A percentile compares a stretch with the other conserved stretches of the same genome.
phyloP scores from a whole-genome alignment of 441 rosid genomes.

The Viola pubescens region DNA sequence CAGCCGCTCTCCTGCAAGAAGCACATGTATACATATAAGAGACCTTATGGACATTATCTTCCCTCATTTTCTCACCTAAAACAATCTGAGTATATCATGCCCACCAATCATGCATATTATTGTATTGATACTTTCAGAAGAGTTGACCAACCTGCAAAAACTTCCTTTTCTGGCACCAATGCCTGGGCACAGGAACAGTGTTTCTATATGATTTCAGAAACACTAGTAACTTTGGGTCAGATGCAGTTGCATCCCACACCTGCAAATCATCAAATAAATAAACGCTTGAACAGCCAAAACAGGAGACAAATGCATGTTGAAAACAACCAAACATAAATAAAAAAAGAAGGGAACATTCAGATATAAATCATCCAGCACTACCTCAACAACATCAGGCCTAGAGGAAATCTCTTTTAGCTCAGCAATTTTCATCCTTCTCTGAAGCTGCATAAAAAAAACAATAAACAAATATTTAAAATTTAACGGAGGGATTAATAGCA shows the following conservation, averaged over 20 bases:
- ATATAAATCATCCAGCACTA: constrained; percentile 18
- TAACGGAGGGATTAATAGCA: background rate
- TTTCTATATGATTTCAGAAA: constrained; percentile 87
- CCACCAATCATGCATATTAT: constrained; percentile 38
- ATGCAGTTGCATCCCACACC: constrained; percentile 99
- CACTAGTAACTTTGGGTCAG: constrained; percentile 93
- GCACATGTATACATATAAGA: constrained; percentile 96
- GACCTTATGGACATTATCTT: constrained; percentile 62
- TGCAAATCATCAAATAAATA: constrained; percentile 25
- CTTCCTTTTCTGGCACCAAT: constrained; percentile 98
- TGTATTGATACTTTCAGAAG: constrained; percentile 16
- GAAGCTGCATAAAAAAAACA: constrained; percentile 41
- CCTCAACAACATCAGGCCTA: constrained; percentile 99
- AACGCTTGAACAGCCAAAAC: constrained; percentile 8
- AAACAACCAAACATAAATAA: background rate
- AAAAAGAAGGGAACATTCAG: background rate
- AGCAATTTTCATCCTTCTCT: constrained; percentile 93
- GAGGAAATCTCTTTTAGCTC: constrained; percentile 85
- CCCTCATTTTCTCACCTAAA: constrained; percentile 47
- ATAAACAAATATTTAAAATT: background rate
- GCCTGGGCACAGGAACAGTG: constrained; percentile 96
- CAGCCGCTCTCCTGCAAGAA: constrained; percentile 98
- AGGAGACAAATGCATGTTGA: background rate
- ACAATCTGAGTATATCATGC: constrained; percentile 34
- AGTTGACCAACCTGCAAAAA: constrained; percentile 84